phyloP scores from a whole-genome alignment of 805 yeast species.

The Zygosaccharomyces lentus region DNA sequence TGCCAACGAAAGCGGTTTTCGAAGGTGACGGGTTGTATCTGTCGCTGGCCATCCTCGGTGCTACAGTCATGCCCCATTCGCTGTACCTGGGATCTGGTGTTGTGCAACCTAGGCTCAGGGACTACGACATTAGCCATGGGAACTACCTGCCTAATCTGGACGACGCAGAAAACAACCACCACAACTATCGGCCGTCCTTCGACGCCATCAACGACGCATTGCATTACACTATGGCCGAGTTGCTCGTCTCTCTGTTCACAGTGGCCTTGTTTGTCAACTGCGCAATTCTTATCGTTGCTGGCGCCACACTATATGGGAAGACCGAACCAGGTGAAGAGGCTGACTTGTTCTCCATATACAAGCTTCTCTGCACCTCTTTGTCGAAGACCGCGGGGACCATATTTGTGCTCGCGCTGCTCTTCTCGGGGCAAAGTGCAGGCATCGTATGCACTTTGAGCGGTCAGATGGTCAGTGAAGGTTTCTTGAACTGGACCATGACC shows the following conservation, averaged over 20 bases:
- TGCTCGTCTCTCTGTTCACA: conserved; percentile 75
- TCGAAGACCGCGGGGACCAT: conserved; percentile 78
- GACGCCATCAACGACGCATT: conserved; percentile 79
- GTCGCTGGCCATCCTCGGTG: conserved; percentile 83
- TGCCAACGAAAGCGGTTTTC: conserved; percentile 49
- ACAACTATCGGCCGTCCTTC: conserved; percentile 67
- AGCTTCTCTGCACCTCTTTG: conserved; percentile 54
- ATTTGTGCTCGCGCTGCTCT: conserved; percentile 78
- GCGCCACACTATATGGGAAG: conserved; percentile 68
- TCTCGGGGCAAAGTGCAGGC: conserved; percentile 91
- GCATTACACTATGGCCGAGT: conserved; percentile 76
- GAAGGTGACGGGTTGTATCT: conserved; percentile 65
- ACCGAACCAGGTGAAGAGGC: conserved; percentile 62
- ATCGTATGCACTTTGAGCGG: conserved; percentile 94
- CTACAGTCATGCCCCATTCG: conserved; percentile 95
- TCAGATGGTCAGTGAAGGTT: conserved; percentile 93
- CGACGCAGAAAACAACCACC: conserved; percentile 37
- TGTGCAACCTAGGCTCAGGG: conserved; percentile 79
- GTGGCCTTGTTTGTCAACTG: conserved; percentile 89
- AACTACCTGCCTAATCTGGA: conserved; percentile 42
- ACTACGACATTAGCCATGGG: conserved; percentile 68
- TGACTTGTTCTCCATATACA: conserved; percentile 77
- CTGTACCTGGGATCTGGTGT: conserved; percentile 83
- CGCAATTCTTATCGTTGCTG: conserved; percentile 85
- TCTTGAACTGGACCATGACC: conserved; percentile 70